Conservation (phyloP, 2,329 filamentous ascomycete species). For the Sclerotinia borealis region DNA sequence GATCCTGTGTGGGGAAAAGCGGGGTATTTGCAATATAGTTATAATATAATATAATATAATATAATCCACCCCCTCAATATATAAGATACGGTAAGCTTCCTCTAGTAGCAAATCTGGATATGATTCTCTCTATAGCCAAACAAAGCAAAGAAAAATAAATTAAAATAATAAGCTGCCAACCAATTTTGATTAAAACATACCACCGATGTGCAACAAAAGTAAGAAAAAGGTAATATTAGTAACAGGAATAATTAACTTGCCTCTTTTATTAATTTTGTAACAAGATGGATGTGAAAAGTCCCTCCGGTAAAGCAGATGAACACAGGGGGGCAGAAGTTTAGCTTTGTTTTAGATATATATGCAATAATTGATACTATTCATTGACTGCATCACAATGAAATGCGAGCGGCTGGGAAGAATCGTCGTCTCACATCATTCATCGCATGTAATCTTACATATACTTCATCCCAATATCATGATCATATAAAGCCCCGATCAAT, state of each 20-base stretch:
- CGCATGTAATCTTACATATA: neutral
- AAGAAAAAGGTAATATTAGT: neutral
- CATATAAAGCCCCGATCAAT: neutral
- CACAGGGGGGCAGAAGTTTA: neutral
- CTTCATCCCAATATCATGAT: neutral
- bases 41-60: neutral
- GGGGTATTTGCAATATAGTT: neutral
- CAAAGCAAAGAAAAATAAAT: neutral
- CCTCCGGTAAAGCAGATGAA: neutral
- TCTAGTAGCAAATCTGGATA: neutral
- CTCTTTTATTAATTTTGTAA: neutral
- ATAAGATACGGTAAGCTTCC: neutral
- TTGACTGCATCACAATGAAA: neutral
- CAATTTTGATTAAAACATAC: slow-evolving; percentile 5
- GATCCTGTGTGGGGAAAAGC: slow-evolving; percentile 1
- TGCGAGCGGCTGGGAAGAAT: neutral
- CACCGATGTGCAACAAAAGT: neutral
- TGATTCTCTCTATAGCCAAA: too few relatives aligned
- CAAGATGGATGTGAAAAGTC: neutral
- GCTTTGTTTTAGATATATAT: neutral
- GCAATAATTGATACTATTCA: neutral
- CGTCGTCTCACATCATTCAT: neutral
- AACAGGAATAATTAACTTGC: neutral
- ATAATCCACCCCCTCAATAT: neutral
- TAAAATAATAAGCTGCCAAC: neutral